Evolutionary conservation across 495 filamentous ascomycete genomes (phyloP), one percentile per base, ranked within the genome.

Genomic region (Neurospora cerealis): DNA sequence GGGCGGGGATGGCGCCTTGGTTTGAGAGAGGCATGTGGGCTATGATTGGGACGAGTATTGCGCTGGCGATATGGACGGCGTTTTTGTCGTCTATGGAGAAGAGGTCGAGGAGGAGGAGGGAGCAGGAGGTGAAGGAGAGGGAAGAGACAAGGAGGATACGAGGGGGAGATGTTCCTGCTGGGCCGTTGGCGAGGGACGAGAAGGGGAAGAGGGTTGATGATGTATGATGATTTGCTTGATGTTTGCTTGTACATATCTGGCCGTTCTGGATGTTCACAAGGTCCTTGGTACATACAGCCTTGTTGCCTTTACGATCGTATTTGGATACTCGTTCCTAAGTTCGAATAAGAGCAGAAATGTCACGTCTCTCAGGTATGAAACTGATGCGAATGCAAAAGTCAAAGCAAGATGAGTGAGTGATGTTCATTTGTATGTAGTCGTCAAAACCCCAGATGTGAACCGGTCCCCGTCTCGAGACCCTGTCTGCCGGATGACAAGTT

Each of bases 21-120:
- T 91, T 91, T 74, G 70, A 85, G 83, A 79, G 79, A 71, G 87
- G 88, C 4, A 89, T 89, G 87, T 89, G 86, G 82, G 86, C 88
- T 48, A 89, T 90, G 87, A 86, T 89, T 69, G 85, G 80, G 6
- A 83, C 82, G 19, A 88, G 84, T 40, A 82, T 88, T 73, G 85
- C 86, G 3, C 71, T 89, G 70, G 83, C 76, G 0, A 69, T 86
- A 0, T 89, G 87, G 87, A 88, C 87, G 17, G 85, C 75, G 15
- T 80, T 79, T 1, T 75, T 89, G 70, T 78, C 85, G 13, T 86
- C 79, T 48, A 73, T 82, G 75, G 83, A 80, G 5, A 71, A 37
- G 2, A 79, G 80, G 28, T 75, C 79, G 24, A 82, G 83, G 74
- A 82, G 74, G 73, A 76, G 48, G 69, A 70, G 17, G 13, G 32